Evolutionary conservation across 140 eudicot species (phyloP), one percentile per base, ranked within the genome.

Genomic region (Oenanthe javanica): DNA sequence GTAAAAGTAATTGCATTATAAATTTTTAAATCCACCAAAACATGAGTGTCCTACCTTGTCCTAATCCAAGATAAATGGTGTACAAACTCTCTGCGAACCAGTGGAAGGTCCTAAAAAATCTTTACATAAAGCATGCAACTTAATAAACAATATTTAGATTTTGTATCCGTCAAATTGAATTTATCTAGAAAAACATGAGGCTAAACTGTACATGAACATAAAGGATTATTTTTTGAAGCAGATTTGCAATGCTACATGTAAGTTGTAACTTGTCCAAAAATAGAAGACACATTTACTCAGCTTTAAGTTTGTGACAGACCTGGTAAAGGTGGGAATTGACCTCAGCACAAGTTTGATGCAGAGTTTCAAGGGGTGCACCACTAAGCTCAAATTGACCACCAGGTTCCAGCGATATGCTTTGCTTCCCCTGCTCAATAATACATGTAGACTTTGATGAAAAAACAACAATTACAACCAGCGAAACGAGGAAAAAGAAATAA

Each of bases 381-480:
- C 99, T 96, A 64, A 96, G 98, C 88, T 96, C 98, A 85, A 93
- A 96, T 72, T 96, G 99, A 78, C 99, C 99, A 40, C 99, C 99
- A 77, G 99, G 98, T 85, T 96, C 99, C 83, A 93, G 77, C 64
- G 99, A 96, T 89, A 96, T 93, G 81, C 97, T 96, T 90, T 94
- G 99, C 72, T 89, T 92, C 70, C 93, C 99, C 99, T 94, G 90
- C 70, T 80, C 69, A 74, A 2, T 16, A 82, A 49, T 14, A 74
- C 77, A 21, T 27, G 63, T 47, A 64, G 63, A 40, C 25, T 27
- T n/a, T 55, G 42, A 40, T 16, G n/a, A 3, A 59, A 19, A 63
- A 18, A 40, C 67, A 50, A 19, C 46, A 25, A 76, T 13, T 31
- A 21, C 48, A 77, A 77, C 19, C 59, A 14, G 48, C 36, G 5